These are phyloP conservation scores for Scleromitrula shiraiana DNA, from an alignment of 2,329 filamentous ascomycete genomes.

Conservation along the genomic window DNA sequence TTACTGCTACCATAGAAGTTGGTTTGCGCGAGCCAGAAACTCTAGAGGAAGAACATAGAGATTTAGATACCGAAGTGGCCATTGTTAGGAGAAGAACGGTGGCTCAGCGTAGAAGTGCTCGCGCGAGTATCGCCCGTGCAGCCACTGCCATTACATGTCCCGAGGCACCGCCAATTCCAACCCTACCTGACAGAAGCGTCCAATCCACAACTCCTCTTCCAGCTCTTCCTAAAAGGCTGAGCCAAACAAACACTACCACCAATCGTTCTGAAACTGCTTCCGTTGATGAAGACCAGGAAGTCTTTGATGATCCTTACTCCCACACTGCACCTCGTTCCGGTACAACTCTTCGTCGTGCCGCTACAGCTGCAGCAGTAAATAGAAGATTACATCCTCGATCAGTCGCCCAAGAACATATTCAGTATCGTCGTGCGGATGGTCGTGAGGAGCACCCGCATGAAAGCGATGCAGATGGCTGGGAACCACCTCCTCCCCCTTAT, in stretches of 20 bases:
- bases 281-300: slow-evolving; percentile 35
- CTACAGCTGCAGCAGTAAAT: slow-evolving; percentile 67
- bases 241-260: slow-evolving; percentile 13
- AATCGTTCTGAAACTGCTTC: slow-evolving; percentile 22
- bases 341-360: slow-evolving; percentile 62
- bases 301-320: slow-evolving; percentile 63
- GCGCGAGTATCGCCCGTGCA: slow-evolving; percentile 41
- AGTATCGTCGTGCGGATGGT: slow-evolving; percentile 62
- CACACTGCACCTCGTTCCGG: slow-evolving; percentile 64
- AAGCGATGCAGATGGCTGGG: slow-evolving; percentile 84
- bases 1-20: slow-evolving; percentile 63
- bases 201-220: slow-evolving; percentile 14
- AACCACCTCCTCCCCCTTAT: slow-evolving; percentile 77
- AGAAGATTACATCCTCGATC: slow-evolving; percentile 56
- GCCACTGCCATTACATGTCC: slow-evolving; percentile 34
- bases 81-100: slow-evolving; percentile 69
- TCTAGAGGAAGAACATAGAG: slow-evolving; percentile 64
- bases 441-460: slow-evolving; percentile 71
- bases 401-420: slow-evolving; percentile 43
- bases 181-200: slow-evolving; percentile 15
- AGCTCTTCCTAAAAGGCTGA: slow-evolving; percentile 14
- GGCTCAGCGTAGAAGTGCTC: slow-evolving; percentile 46
- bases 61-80: slow-evolving; percentile 70
- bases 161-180: slow-evolving; percentile 22
- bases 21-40: slow-evolving; percentile 59